Conservation (phyloP, 2,329 filamentous ascomycete genomes). For the Beauveria pseudobassiana region DNA sequence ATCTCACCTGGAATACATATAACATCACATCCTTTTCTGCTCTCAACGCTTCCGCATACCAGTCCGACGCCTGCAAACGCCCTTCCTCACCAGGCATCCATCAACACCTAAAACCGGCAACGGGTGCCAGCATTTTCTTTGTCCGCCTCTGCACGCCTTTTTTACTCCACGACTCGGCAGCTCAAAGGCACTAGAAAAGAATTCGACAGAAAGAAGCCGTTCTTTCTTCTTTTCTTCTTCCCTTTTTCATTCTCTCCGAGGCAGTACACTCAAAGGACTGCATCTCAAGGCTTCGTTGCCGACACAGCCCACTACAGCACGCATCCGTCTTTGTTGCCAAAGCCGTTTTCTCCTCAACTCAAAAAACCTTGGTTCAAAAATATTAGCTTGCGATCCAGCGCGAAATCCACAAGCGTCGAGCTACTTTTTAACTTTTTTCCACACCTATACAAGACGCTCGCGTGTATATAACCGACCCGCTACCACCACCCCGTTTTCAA, state of each 20-base stretch:
- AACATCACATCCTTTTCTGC: neutral
- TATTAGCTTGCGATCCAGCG: neutral
- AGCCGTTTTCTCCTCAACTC: neutral
- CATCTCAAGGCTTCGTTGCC: neutral
- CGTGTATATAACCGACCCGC: neutral
- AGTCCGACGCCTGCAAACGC: neutral
- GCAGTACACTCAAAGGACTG: too few species aligned
- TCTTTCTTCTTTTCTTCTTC: neutral
- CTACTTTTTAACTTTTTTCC: neutral
- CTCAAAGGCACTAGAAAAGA: neutral
- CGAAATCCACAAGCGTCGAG: neutral
- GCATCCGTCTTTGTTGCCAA: neutral
- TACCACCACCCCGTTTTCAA: constrained; percentile 9
- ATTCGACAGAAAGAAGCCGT: neutral
- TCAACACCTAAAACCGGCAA: neutral
- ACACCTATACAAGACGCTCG: neutral
- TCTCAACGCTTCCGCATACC: neutral
- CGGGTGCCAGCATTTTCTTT: neutral
- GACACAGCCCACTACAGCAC: neutral
- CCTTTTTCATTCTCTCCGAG: neutral
- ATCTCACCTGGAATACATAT: too few species aligned
- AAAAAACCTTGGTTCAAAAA: neutral
- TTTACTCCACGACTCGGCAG: neutral
- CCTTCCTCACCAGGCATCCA: neutral
- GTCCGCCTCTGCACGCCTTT: neutral